Percentiles rank a stretch among this genome's conserved stretches.
Evolutionary conservation across 2,329 filamentous ascomycete genomes (phyloP).

Genomic region (Pestalotiopsis sp.): DNA sequence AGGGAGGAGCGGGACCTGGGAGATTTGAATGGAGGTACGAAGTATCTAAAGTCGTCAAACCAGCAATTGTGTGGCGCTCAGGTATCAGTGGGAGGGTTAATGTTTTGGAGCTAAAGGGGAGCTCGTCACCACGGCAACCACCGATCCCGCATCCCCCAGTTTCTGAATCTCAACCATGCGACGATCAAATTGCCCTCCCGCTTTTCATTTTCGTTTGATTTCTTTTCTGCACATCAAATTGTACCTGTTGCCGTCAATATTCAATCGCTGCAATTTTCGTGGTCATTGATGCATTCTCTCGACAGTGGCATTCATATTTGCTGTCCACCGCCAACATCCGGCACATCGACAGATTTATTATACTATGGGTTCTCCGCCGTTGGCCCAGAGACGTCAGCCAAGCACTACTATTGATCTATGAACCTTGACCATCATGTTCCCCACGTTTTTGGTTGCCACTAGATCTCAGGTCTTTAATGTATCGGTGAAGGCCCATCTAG

Average conservation of each 20-base stretch:
- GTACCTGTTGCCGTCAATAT: background rate
- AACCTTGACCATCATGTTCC: background rate
- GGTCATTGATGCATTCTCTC: too few relatives aligned
- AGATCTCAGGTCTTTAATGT: background rate
- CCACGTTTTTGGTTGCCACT: background rate
- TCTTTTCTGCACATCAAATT: background rate
- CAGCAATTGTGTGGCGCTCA: too few relatives aligned
- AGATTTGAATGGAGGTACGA: background rate
- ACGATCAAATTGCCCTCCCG: background rate
- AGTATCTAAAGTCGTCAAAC: background rate
- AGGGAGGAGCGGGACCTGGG: background rate
- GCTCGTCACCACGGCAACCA: slow-evolving; percentile 7
- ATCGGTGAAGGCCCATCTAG: background rate
- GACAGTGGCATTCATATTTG: too few relatives aligned
- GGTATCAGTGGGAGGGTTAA: background rate
- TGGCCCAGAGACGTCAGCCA: background rate
- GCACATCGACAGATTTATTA: too few relatives aligned
- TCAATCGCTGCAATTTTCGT: background rate
- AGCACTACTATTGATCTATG: background rate
- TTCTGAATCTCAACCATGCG: background rate
- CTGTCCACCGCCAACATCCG: background rate
- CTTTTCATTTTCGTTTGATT: background rate
- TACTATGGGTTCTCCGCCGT: background rate
- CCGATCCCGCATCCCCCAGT: background rate
- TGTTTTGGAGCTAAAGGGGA: slow-evolving; percentile 11